Conservation (phyloP, 768 basidiomycete genomes). For the Paxillus involutus region DNA sequence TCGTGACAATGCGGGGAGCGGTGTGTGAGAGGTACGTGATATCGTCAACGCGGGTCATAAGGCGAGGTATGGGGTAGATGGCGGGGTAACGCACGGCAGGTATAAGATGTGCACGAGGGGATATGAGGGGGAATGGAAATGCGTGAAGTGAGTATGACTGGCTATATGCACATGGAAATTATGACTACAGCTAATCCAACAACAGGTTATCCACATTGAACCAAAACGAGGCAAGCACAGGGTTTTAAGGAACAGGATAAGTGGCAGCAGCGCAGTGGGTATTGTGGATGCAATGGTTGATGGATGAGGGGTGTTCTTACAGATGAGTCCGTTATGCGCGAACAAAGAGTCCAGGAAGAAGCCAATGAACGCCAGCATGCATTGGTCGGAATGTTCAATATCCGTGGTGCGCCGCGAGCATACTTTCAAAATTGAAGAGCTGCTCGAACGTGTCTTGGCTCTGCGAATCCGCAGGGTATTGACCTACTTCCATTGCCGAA, state of each 20-base stretch:
- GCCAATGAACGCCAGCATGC: constrained; percentile 38
- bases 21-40: constrained; percentile 24
- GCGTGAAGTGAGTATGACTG: constrained; percentile 25
- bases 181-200: constrained; percentile 38
- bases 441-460: constrained; percentile 36
- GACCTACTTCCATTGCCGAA: constrained; percentile 29
- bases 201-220: constrained; percentile 36
- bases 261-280: constrained; percentile 29
- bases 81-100: constrained; percentile 24
- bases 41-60: constrained; percentile 33
- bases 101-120: constrained; percentile 4
- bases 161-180: constrained; percentile 28
- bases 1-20: constrained; percentile 28
- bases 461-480: constrained; percentile 29
- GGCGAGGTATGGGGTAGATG: constrained; percentile 8
- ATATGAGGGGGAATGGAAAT: background rate
- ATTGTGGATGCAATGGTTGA: constrained; percentile 27
- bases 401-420: constrained; percentile 32
- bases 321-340: constrained; percentile 28
- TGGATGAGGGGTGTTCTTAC: constrained; percentile 27
- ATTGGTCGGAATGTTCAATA: constrained; percentile 32
- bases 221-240: constrained; percentile 24
- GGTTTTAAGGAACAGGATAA: constrained; percentile 4
- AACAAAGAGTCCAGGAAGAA: constrained; percentile 23
- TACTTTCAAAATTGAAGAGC: constrained; percentile 37